These are phyloP conservation scores for Salix dunnii DNA, from an alignment of 345 rosid genomes.

Conservation along the genomic window DNA sequence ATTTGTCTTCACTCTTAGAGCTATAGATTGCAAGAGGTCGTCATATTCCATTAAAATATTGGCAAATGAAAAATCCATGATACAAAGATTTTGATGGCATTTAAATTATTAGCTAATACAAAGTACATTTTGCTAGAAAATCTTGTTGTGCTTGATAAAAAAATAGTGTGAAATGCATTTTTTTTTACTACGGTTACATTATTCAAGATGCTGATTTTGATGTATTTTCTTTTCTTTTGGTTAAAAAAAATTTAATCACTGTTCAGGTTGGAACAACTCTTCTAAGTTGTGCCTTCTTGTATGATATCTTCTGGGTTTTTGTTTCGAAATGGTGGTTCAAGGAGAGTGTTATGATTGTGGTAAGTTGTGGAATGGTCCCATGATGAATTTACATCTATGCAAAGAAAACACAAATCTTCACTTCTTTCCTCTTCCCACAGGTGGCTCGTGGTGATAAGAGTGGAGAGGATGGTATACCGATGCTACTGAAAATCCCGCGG, in stretches of 20 bases:
- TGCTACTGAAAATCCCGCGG: slow-evolving; percentile 92
- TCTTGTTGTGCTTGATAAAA: neutral
- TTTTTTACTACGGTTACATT: neutral
- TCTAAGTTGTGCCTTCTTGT: slow-evolving; percentile 88
- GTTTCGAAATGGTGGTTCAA: slow-evolving; percentile 93
- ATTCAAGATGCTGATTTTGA: neutral
- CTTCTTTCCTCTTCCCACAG: slow-evolving; percentile 33
- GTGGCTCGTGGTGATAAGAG: slow-evolving; percentile 97
- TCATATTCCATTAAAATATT: neutral
- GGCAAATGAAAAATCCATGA: neutral
- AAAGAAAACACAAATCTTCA: neutral
- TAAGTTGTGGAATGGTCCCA: slow-evolving; percentile 35
- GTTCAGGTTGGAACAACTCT: slow-evolving; percentile 92
- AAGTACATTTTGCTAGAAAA: neutral
- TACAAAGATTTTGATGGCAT: neutral
- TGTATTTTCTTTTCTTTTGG: neutral
- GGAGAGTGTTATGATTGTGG: slow-evolving; percentile 99
- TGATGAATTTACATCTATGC: neutral
- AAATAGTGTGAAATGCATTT: neutral
- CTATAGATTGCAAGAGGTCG: neutral
- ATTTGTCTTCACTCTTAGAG: neutral
- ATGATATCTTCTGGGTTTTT: slow-evolving; percentile 98
- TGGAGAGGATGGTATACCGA: slow-evolving; percentile 94
- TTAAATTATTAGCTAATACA: neutral
- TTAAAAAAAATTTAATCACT: slow-evolving; percentile 12